Evolutionary conservation across 2,329 filamentous ascomycete genomes (phyloP), one percentile per base, ranked within the genome.

Genomic region (Mariannaea sp.): DNA sequence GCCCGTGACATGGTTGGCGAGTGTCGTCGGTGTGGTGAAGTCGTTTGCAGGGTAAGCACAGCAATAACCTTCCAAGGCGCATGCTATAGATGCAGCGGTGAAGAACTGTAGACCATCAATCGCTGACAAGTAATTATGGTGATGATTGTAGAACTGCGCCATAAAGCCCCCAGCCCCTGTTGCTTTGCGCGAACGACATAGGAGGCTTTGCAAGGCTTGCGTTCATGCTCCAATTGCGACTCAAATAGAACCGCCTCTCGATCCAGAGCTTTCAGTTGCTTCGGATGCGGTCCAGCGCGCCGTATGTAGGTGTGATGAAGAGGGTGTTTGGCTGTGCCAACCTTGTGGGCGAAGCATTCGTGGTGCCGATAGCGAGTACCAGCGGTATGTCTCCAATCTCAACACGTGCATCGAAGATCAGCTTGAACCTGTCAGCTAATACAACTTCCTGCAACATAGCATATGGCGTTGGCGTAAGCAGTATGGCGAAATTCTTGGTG

Each of bases 401-500:
- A 7, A 2, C n/a, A 12, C 16, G 8, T 12, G 19, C 6, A 9
- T 2, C 10, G 9, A 3, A 4, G n/a, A 17, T 5, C 26, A 12
- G 16, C 8, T 2, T 14, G 4, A 3, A 13, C 19, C 7, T 5
- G 19, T 9, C 20, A n/a, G 41, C 55, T 66, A 14, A 66, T 33
- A n/a, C n/a, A 12, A 6, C 16, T 41, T 20, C 17, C 33, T n/a
- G 26, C 32, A 30, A n/a, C n/a, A 8, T 53, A 85, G 82, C 4
- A 90, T 92, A 49, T 97, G 92, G 92, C 88, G 85, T 57, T 97
- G 92, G 92, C 86, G 92, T 44, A 90, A 84, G 33, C 85, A 90
- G 19, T 97, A 96, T 70, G 87, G 87, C 13, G 88, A 90, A 60
- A 85, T 90, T 0, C 88, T 92, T 3, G 86, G 85, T 16, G 90